Conservation (phyloP, 148 eudicot genomes). For the Rhododendron vialii region DNA sequence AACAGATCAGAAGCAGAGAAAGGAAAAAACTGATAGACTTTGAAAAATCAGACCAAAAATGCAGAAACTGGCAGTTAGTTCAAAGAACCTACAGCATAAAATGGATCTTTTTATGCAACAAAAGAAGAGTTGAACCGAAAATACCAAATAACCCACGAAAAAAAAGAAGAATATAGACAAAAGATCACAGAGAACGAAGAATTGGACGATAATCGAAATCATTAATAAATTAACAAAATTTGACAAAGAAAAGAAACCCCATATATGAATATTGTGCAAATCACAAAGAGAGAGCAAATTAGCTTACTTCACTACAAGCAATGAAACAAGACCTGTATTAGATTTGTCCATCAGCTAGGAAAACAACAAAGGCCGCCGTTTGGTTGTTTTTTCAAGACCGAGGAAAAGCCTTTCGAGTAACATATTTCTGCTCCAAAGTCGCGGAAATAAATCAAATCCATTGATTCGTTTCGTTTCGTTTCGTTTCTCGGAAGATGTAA, state of each 20-base stretch:
- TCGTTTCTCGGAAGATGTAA: background rate
- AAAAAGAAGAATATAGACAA: background rate
- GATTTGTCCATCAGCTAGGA: conserved; percentile 6
- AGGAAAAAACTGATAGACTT: too few species aligned
- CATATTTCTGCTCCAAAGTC: background rate
- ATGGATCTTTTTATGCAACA: background rate
- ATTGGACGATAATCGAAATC: background rate
- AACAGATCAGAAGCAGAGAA: background rate
- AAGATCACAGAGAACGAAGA: background rate
- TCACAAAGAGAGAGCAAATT: background rate
- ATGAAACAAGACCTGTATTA: background rate
- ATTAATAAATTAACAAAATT: background rate
- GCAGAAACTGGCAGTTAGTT: background rate
- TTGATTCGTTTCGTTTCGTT: background rate
- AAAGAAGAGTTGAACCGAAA: background rate
- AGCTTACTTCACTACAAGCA: background rate
- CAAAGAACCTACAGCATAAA: background rate
- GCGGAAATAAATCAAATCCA: background rate
- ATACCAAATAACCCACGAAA: background rate
- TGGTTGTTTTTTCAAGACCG: background rate
- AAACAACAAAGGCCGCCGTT: conserved; percentile 5
- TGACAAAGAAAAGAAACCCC: background rate
- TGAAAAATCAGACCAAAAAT: background rate
- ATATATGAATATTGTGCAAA: background rate
- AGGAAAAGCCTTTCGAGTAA: background rate